Conservation (phyloP, 805 yeast species). For the Candida coleopterorum region DNA sequence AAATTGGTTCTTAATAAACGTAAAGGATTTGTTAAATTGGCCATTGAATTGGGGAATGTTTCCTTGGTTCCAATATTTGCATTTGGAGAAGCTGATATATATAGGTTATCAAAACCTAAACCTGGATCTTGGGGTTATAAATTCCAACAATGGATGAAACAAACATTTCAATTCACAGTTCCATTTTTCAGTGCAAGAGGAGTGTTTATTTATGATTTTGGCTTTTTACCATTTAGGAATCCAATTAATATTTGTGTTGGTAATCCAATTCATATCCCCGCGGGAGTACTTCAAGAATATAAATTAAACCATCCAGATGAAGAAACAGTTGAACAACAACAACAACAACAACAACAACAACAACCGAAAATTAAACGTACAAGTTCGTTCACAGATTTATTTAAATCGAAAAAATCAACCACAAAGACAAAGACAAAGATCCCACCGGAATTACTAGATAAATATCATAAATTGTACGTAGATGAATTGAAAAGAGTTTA, state of each 20-base stretch:
- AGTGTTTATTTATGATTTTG: conserved; percentile 86
- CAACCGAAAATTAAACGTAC: conserved; percentile 7
- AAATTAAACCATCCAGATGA: conserved; percentile 24
- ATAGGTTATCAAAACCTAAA: conserved; percentile 38
- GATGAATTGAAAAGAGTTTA: conserved; percentile 59
- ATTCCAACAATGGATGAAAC: conserved; percentile 71
- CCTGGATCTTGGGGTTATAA: conserved; percentile 44
- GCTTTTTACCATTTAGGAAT: conserved; percentile 79
- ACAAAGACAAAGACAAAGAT: conserved; percentile 23
- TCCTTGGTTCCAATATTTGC: conserved; percentile 82
- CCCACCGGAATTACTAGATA: conserved; percentile 46
- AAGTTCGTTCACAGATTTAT: conserved; percentile 26
- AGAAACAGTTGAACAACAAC: conserved; percentile 13
- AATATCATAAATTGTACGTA: conserved; percentile 69
- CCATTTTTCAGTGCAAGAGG: conserved; percentile 94
- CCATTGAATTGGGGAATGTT: conserved; percentile 73
- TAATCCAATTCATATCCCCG: conserved; percentile 56
- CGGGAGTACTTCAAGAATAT: conserved; percentile 28
- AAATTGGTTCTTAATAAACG: conserved; percentile 72
- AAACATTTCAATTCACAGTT: conserved; percentile 71
- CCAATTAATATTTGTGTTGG: conserved; percentile 78
- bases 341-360: no score
- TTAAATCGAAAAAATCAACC: conserved; percentile 16
- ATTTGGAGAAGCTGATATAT: conserved; percentile 79
- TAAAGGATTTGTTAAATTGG: conserved; percentile 85